phyloP scores from a whole-genome alignment of 129 eudicot genomes.

The Tagetes patula region DNA sequence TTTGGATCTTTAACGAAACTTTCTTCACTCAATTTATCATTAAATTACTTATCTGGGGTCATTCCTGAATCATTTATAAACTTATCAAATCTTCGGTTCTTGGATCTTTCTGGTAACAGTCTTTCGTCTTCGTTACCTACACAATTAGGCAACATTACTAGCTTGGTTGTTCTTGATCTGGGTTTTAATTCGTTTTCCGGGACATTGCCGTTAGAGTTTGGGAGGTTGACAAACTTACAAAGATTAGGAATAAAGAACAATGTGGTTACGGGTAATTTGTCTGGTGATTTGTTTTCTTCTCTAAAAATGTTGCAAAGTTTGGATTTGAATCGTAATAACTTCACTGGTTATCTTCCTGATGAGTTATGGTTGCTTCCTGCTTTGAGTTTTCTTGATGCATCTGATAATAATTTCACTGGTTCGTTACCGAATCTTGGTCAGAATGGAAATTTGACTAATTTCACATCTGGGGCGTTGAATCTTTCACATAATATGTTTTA shows the following conservation, averaged over 20 bases:
- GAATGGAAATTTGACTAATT: constrained; percentile 28
- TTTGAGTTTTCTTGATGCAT: constrained; percentile 61
- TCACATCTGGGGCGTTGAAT: constrained; percentile 47
- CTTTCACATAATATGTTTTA: constrained; percentile 69
- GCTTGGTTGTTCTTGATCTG: constrained; percentile 71
- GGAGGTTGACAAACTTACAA: constrained; percentile 51
- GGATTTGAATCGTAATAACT: constrained; percentile 49
- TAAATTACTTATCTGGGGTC: constrained; percentile 67
- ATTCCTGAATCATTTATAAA: constrained; percentile 65
- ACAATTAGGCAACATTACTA: constrained; percentile 65
- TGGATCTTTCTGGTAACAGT: constrained; percentile 70
- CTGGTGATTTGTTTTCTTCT: constrained; percentile 46
- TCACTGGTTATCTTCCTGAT: constrained; percentile 57
- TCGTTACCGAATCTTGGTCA: constrained; percentile 44
- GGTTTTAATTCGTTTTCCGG: constrained; percentile 58
- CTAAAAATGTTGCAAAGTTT: constrained; percentile 50
- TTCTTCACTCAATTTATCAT: constrained; percentile 59
- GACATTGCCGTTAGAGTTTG: constrained; percentile 49
- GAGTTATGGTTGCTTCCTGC: constrained; percentile 67
- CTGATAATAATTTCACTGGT: constrained; percentile 76
- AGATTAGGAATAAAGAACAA: constrained; percentile 51
- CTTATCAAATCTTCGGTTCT: constrained; percentile 42
- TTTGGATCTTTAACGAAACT: constrained; percentile 61
- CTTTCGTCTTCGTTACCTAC: constrained; percentile 63
- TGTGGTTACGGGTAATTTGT: constrained; percentile 50